phyloP scores from a whole-genome alignment of 1,284 basidiomycete species.

The Irpex sp. region DNA sequence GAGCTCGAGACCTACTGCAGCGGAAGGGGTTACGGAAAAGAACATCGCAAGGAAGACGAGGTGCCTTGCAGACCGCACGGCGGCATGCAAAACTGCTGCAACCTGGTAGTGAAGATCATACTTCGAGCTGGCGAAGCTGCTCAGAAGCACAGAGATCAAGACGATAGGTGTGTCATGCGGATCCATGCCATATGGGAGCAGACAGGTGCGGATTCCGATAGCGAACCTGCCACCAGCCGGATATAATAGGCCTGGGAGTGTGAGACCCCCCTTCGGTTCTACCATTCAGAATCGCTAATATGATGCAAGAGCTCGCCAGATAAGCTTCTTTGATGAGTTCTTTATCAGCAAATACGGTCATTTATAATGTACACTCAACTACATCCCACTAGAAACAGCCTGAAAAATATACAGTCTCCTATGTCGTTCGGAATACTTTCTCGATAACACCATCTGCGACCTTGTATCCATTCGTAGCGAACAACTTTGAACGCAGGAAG shows the following conservation, averaged over 20 bases:
- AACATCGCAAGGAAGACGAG: not conserved
- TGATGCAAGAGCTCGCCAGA: not conserved
- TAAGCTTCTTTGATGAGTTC: not conserved
- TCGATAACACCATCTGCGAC: conserved; percentile 36
- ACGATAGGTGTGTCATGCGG: not conserved
- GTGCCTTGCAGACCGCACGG: not conserved
- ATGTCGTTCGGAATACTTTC: conserved; percentile 2
- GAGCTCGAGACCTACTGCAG: not conserved
- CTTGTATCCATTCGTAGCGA: conserved; percentile 89
- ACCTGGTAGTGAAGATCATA: not conserved
- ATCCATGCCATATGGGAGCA: not conserved
- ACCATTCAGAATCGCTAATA: not conserved
- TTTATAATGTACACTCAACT: not conserved
- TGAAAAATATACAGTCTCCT: not conserved
- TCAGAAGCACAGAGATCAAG: not conserved
- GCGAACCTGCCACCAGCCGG: too few relatives aligned
- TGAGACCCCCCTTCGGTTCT: not conserved
- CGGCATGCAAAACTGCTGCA: not conserved
- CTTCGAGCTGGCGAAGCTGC: not conserved
- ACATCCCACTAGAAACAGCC: not conserved
- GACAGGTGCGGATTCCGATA: not conserved
- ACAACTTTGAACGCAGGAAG: conserved; percentile 85
- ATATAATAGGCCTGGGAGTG: not conserved
- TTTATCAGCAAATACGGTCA: not conserved
- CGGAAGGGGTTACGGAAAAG: not conserved